These are phyloP conservation scores for Aspergillus calidoustus DNA, from an alignment of 2,329 filamentous ascomycete species.

Conservation along the genomic window DNA sequence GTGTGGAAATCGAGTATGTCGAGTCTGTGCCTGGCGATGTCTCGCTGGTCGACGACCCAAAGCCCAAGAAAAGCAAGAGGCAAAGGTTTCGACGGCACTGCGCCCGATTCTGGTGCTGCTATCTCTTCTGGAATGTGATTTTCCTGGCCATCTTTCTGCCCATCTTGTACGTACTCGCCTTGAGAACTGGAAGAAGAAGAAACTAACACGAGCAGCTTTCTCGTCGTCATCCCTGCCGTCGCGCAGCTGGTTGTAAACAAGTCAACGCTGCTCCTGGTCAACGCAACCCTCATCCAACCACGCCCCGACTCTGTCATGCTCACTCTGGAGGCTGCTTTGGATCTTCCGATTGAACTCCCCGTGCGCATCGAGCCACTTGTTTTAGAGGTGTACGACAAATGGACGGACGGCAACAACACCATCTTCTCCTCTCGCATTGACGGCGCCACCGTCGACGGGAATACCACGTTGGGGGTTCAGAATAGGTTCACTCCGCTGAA, in stretches of 20 bases:
- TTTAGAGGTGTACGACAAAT: constrained; percentile 40
- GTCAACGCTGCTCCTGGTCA: constrained; percentile 41
- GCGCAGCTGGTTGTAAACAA: constrained; percentile 46
- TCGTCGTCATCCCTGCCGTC: constrained; percentile 46
- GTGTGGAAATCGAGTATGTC: constrained; percentile 30
- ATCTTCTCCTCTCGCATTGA: constrained; percentile 33
- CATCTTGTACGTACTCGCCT: constrained; percentile 39
- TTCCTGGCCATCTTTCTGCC: constrained; percentile 47
- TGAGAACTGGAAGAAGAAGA: not conserved
- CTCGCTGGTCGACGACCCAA: constrained; percentile 28
- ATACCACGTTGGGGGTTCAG: constrained; percentile 37
- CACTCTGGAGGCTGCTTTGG: constrained; percentile 40
- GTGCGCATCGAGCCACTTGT: constrained; percentile 43
- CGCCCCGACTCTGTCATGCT: constrained; percentile 38
- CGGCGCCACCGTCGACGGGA: constrained; percentile 36
- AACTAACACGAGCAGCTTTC: constrained; percentile 37
- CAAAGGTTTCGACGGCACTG: constrained; percentile 40
- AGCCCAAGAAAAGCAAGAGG: constrained; percentile 27
- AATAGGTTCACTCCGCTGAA: constrained; percentile 34
- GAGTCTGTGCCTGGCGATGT: constrained; percentile 32
- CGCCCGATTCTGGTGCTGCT: constrained; percentile 46
- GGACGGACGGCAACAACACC: constrained; percentile 31
- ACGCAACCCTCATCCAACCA: constrained; percentile 40
- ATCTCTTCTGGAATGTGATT: constrained; percentile 39
- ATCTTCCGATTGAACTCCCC: constrained; percentile 40